These are phyloP conservation scores for Arabidopsis lyrata DNA, from an alignment of 441 rosid genomes.

Conservation along the genomic window DNA sequence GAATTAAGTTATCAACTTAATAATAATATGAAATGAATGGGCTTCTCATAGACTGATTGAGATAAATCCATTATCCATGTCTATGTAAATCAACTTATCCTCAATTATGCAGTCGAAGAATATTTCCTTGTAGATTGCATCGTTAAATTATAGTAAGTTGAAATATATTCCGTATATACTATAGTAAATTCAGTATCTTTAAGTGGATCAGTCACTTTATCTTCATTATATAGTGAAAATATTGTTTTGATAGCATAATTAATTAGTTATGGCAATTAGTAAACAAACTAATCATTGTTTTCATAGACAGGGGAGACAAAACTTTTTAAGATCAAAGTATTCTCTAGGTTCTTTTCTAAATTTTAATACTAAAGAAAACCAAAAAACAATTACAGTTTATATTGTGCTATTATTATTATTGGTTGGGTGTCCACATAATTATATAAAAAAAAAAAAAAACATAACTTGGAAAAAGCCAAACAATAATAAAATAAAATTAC, in stretches of 20 bases:
- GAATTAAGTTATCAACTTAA: background rate
- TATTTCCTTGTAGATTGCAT: background rate
- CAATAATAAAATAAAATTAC: background rate
- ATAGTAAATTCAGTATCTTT: background rate
- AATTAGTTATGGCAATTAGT: background rate
- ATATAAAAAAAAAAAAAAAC: background rate
- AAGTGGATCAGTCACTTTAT: background rate
- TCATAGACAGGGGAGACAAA: constrained; percentile 19
- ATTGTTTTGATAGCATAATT: background rate
- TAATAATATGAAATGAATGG: background rate
- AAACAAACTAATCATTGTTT: constrained; percentile 24
- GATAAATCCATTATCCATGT: background rate
- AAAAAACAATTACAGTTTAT: background rate
- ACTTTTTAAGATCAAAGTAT: constrained; percentile 4
- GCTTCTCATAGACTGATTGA: too few species aligned
- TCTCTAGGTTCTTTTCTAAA: background rate
- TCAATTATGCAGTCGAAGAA: background rate
- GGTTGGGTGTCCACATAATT: constrained; percentile 13
- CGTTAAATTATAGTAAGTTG: background rate
- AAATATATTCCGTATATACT: constrained; percentile 2
- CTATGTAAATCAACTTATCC: background rate
- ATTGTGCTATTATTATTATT: constrained; percentile 2
- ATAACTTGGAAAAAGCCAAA: background rate
- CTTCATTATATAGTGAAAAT: background rate
- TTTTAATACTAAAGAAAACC: background rate